These are phyloP conservation scores for Trichosanthes truncata DNA, from an alignment of 306 rosid genomes.

Conservation along the genomic window DNA sequence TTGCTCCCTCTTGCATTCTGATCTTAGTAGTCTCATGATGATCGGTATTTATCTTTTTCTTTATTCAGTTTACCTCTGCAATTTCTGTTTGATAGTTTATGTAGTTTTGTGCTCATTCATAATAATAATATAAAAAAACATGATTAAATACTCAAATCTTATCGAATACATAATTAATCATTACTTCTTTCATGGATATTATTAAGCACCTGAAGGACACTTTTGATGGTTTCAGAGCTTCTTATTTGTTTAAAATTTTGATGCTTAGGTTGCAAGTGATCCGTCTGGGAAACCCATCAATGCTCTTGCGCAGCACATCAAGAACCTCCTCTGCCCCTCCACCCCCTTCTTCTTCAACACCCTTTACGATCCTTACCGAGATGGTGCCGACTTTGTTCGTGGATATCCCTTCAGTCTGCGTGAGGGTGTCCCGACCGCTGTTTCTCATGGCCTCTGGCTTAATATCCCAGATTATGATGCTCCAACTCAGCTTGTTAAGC, in stretches of 20 bases:
- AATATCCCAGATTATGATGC: conserved; percentile 93
- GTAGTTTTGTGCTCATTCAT: background rate
- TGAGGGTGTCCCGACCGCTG: conserved; percentile 71
- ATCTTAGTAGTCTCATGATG: background rate
- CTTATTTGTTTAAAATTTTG: background rate
- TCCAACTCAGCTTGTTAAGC: conserved; percentile 89
- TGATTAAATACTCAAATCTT: background rate
- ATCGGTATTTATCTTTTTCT: background rate
- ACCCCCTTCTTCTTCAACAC: conserved; percentile 52
- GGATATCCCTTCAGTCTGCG: conserved; percentile 93
- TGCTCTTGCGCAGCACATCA: conserved; percentile 50
- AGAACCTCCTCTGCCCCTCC: conserved; percentile 47
- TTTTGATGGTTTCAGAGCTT: background rate
- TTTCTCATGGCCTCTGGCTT: conserved; percentile 90
- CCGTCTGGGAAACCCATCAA: conserved; percentile 37
- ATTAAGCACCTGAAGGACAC: background rate
- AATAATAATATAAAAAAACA: background rate
- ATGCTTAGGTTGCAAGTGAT: conserved; percentile 37
- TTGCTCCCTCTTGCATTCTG: background rate
- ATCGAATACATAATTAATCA: background rate
- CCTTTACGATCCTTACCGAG: conserved; percentile 58
- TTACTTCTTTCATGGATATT: background rate
- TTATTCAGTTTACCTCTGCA: background rate
- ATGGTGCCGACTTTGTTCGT: conserved; percentile 79
- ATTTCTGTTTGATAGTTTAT: background rate